Evolutionary conservation across 1,284 basidiomycete genomes (phyloP).

Genomic region (Microbotryomycetes sp.): DNA sequence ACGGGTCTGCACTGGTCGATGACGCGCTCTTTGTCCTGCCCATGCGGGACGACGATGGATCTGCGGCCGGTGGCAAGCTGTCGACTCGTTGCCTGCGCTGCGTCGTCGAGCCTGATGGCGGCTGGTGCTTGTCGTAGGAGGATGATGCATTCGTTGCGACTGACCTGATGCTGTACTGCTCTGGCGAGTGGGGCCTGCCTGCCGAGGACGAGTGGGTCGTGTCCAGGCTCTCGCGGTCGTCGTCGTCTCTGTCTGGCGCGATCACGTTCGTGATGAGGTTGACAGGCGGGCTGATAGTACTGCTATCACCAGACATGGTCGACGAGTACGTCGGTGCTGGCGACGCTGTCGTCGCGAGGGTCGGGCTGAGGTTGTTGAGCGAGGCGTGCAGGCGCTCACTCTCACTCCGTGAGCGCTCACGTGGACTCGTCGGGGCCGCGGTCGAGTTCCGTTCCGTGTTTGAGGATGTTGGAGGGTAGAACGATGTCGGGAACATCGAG

Average conservation of each 20-base stretch:
- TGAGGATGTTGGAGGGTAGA: constrained; percentile 2
- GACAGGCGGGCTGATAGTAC: not conserved
- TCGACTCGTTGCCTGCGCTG: not conserved
- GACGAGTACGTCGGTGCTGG: not conserved
- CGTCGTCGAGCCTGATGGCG: not conserved
- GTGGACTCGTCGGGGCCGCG: not conserved
- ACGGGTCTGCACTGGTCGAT: not conserved
- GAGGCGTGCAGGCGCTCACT: constrained; percentile 14
- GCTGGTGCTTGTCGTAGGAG: not conserved
- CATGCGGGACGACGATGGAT: not conserved
- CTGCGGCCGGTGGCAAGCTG: not conserved
- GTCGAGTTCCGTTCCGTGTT: constrained; percentile 6
- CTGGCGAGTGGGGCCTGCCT: not conserved
- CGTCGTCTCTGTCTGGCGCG: not conserved
- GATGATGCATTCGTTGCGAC: constrained; percentile 12
- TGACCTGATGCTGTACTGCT: constrained; percentile 15
- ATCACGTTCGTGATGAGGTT: not conserved
- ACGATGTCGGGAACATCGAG: not conserved
- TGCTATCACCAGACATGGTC: not conserved
- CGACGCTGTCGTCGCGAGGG: not conserved
- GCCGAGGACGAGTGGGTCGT: not conserved
- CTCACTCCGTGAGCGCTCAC: not conserved
- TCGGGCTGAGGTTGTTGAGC: constrained; percentile 8
- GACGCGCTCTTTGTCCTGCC: constrained; percentile 1
- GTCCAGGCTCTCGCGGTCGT: not conserved